Conservation (phyloP, 495 filamentous ascomycete genomes). For the Penicillium samsonianum region DNA sequence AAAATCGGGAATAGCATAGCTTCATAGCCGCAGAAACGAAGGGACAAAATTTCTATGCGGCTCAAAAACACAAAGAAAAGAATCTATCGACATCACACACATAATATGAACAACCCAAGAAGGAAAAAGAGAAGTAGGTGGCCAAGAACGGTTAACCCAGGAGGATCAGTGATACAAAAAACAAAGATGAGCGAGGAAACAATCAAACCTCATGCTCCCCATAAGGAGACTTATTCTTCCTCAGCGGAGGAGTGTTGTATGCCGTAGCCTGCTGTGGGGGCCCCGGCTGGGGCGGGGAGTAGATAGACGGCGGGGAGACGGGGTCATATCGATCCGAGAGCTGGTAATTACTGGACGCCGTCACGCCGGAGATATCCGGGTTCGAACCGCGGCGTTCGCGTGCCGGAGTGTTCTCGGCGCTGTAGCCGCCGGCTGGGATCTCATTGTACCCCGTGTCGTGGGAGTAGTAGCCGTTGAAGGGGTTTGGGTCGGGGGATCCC, state of each 20-base stretch:
- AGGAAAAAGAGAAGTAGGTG: not conserved
- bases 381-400: constrained; percentile 5
- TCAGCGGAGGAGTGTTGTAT: not conserved
- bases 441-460: constrained; percentile 22
- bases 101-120: constrained; percentile 11
- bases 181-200: not conserved
- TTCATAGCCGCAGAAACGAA: constrained; percentile 1
- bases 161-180: not conserved
- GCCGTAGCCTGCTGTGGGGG: not conserved
- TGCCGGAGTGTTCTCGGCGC: constrained; percentile 7
- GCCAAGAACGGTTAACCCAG: not conserved
- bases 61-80: not conserved
- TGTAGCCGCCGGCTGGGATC: constrained; percentile 13
- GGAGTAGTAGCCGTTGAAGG: constrained; percentile 17
- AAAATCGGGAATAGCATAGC: not conserved
- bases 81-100: not conserved
- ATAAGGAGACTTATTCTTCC: constrained; percentile 19
- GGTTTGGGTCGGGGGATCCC: constrained; percentile 19
- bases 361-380: constrained; percentile 13
- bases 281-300: constrained; percentile 21
- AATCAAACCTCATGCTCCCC: constrained; percentile 19
- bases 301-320: constrained; percentile 25
- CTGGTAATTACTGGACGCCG: constrained; percentile 19
- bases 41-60: not conserved
- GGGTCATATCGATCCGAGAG: constrained; percentile 26